phyloP scores from a whole-genome alignment of 805 yeast species.

The Candida nonsorbophila region DNA sequence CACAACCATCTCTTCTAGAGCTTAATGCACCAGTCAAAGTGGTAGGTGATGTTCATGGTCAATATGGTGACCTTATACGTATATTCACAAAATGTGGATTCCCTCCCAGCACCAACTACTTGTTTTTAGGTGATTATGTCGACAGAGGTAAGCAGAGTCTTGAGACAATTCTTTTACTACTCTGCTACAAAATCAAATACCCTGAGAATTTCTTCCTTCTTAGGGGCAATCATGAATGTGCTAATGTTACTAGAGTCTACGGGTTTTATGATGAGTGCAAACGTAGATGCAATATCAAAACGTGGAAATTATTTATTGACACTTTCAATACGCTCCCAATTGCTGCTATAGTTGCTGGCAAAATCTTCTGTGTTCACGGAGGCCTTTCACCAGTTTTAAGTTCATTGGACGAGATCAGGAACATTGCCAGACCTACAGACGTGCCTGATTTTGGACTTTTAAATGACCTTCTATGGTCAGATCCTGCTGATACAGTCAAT shows the following conservation, averaged over 20 bases:
- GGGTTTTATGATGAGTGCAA: constrained; percentile 98
- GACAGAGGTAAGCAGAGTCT: constrained; percentile 96
- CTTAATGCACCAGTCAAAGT: constrained; percentile 81
- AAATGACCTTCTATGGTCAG: constrained; percentile 78
- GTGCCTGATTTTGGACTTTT: constrained; percentile 79
- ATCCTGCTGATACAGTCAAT: constrained; percentile 75
- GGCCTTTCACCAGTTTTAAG: constrained; percentile 74
- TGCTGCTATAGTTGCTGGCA: constrained; percentile 93
- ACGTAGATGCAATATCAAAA: constrained; percentile 83
- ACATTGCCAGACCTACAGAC: constrained; percentile 76
- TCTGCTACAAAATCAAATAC: constrained; percentile 92
- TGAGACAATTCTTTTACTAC: constrained; percentile 80
- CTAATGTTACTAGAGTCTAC: constrained; percentile 92
- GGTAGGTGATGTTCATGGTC: constrained; percentile 96
- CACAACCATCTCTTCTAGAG: constrained; percentile 88
- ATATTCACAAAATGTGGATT: constrained; percentile 94
- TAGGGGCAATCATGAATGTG: constrained; percentile 97
- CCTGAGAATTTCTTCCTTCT: constrained; percentile 93
- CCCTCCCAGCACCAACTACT: constrained; percentile 89
- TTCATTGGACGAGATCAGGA: constrained; percentile 68
- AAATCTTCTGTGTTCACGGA: constrained; percentile 89
- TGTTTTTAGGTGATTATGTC: constrained; percentile 94
- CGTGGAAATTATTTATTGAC: constrained; percentile 92
- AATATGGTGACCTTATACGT: constrained; percentile 85
- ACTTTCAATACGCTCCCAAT: constrained; percentile 93